Evolutionary conservation across 2,329 filamentous ascomycete genomes (phyloP).

Genomic region (Cercospora canescens): DNA sequence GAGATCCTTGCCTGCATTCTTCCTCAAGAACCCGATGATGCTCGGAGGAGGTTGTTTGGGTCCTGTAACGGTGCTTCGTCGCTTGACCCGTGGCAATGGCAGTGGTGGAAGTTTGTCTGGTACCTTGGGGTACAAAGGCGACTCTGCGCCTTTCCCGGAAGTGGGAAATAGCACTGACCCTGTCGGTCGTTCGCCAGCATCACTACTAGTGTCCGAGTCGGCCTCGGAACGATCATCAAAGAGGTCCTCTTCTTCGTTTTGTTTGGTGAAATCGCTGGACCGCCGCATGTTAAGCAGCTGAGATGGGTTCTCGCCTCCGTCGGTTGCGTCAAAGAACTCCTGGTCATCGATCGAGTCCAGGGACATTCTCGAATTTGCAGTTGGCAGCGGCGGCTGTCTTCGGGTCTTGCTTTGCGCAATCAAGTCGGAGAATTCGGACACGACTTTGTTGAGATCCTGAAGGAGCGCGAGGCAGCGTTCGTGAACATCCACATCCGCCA

Average conservation of each 20-base stretch:
- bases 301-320: conserved; percentile 55
- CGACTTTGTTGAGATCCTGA: conserved; percentile 78
- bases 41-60: conserved; percentile 82
- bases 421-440: conserved; percentile 77
- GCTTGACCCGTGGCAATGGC: conserved; percentile 66
- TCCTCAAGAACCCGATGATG: conserved; percentile 89
- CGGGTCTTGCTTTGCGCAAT: conserved; percentile 78
- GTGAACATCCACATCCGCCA: conserved; percentile 59
- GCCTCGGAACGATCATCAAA: conserved; percentile 49
- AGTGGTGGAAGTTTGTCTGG: conserved; percentile 77
- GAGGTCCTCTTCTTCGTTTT: conserved; percentile 56
- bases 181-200: conserved; percentile 49
- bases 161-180: conserved; percentile 23
- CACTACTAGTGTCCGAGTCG: conserved; percentile 65
- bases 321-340: conserved; percentile 93
- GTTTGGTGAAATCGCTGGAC: conserved; percentile 69
- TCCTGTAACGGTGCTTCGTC: conserved; percentile 69
- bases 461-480: conserved; percentile 84
- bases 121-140: conserved; percentile 67
- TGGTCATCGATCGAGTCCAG: conserved; percentile 80
- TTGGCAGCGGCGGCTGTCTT: conserved; percentile 55
- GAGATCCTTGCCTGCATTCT: conserved; percentile 97
- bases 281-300: conserved; percentile 75
- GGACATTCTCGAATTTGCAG: conserved; percentile 59
- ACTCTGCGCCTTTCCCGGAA: conserved; percentile 23